Evolutionary conservation across 2,329 filamentous ascomycete species (phyloP).

Genomic region (Botrytis fabae): DNA sequence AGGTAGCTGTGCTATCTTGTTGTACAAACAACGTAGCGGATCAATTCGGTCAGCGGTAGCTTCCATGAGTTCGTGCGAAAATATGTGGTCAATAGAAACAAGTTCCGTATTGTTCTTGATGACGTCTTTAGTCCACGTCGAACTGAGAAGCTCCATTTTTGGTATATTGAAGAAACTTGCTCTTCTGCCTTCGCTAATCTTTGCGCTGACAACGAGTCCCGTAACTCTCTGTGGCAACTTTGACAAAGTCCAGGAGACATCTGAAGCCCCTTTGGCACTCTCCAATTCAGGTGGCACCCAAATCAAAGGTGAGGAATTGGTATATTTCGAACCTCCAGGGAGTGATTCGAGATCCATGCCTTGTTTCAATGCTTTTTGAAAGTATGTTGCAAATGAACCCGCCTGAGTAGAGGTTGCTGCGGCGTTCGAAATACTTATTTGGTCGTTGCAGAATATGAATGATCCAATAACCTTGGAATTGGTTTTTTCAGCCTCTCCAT

Average conservation of each 20-base stretch:
- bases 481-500: neutral
- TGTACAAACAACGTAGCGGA: neutral
- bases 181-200: neutral
- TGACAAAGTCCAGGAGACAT: neutral
- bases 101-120: neutral
- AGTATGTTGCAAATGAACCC: neutral
- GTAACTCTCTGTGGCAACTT: neutral
- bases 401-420: neutral
- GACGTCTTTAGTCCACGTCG: neutral
- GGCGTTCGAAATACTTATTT: neutral
- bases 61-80: conserved; percentile 7
- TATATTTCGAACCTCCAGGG: neutral
- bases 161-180: conserved; percentile 4
- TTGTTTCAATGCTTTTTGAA: neutral
- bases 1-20: neutral
- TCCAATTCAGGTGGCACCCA: neutral
- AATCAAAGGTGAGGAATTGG: neutral
- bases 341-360: neutral
- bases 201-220: neutral
- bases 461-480: neutral
- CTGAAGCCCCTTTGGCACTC: neutral
- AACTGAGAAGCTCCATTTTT: neutral
- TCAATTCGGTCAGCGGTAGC: neutral
- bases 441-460: neutral
- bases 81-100: neutral